Percentiles rank a stretch among this genome's conserved stretches.
Conservation (phyloP, 176 grass and related monocot species). For the Elymus sibiricus region DNA sequence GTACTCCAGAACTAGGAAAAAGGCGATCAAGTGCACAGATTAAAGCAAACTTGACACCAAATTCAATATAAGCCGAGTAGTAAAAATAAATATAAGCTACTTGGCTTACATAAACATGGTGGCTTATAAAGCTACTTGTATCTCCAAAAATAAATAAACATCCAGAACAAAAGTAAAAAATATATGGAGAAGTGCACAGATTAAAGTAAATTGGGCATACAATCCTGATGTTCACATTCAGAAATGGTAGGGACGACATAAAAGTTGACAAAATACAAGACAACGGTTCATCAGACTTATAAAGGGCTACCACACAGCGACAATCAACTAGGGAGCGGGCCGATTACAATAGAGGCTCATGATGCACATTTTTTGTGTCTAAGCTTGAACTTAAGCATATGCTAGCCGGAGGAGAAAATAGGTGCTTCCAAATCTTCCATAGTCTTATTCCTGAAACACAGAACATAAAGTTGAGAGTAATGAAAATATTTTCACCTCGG, state of each 20-base stretch:
- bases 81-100: too few relatives aligned
- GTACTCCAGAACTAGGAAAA: not conserved
- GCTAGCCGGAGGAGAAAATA: slow-evolving; percentile 33
- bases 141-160: not conserved
- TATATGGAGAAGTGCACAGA: not conserved
- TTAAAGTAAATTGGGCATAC: not conserved
- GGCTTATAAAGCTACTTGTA: not conserved
- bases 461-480: not conserved
- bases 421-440: slow-evolving; percentile 22
- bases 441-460: slow-evolving; percentile 45
- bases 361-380: slow-evolving; percentile 38
- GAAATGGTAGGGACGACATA: not conserved
- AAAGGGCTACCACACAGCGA: not conserved
- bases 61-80: too few relatives aligned
- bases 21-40: not conserved
- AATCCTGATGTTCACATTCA: not conserved
- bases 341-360: slow-evolving; percentile 25
- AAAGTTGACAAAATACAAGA: not conserved
- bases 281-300: not conserved
- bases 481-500: not conserved
- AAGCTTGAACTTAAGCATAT: slow-evolving; percentile 27
- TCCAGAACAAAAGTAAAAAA: not conserved
- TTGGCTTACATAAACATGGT: too few relatives aligned
- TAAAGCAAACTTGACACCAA: too few relatives aligned
- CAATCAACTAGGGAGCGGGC: not conserved